A percentile compares a stretch with the other conserved stretches of the same genome.
Conservation (phyloP, 2,329 filamentous ascomycete genomes). For the Rutstroemia sp. region DNA sequence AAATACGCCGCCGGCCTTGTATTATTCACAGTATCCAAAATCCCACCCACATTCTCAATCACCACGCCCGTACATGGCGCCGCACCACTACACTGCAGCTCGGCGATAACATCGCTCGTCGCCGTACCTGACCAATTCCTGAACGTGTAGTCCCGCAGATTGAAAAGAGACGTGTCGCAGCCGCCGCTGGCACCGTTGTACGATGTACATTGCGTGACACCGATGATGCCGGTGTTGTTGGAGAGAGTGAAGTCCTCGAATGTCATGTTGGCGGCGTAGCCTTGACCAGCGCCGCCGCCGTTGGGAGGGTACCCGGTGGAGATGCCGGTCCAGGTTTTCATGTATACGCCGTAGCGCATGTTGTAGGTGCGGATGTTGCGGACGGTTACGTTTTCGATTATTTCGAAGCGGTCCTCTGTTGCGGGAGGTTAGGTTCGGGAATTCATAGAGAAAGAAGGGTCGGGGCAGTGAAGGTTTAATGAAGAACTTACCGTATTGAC, state of each 20-base stretch:
- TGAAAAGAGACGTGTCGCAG: constrained; percentile 34
- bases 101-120: constrained; percentile 17
- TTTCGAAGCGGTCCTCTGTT: constrained; percentile 36
- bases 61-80: constrained; percentile 12
- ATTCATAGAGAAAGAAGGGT: background rate
- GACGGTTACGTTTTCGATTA: constrained; percentile 41
- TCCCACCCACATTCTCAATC: background rate
- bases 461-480: too few species aligned
- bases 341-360: constrained; percentile 33
- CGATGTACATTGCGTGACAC: constrained; percentile 35
- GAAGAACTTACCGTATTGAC: constrained; percentile 37
- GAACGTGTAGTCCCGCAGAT: constrained; percentile 28
- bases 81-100: constrained; percentile 29
- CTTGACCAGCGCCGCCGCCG: constrained; percentile 48
- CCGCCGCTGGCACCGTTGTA: constrained; percentile 32
- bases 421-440: background rate
- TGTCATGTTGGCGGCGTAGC: constrained; percentile 24
- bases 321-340: constrained; percentile 53
- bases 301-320: constrained; percentile 46
- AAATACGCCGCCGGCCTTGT: constrained; percentile 1
- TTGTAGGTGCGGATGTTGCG: constrained; percentile 40
- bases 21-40: constrained; percentile 4
- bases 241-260: constrained; percentile 3
- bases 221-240: constrained; percentile 16
- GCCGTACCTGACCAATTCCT: constrained; percentile 17